Percentiles rank a stretch among this genome's conserved stretches.
Conservation (phyloP, 2,329 filamentous ascomycete genomes). For the Ophiostoma perfectum region DNA sequence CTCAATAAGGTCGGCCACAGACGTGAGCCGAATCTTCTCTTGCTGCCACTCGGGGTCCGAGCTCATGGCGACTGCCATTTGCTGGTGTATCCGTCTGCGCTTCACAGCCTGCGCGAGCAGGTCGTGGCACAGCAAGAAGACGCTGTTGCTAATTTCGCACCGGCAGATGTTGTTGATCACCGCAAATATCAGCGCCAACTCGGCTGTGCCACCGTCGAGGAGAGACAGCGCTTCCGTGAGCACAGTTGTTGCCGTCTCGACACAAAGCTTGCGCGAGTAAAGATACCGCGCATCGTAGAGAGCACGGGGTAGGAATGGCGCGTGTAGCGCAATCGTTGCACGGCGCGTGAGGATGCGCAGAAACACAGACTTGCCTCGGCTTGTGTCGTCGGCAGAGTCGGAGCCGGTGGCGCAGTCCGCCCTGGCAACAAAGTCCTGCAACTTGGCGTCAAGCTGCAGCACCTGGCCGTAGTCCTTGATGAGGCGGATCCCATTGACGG, state of each 20-base stretch:
- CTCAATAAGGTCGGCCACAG: constrained; percentile 5
- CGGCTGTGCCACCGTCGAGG: neutral
- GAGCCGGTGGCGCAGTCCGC: neutral
- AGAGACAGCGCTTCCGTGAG: neutral
- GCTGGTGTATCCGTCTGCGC: constrained; percentile 1
- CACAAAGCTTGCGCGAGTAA: constrained; percentile 3
- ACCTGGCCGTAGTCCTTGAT: constrained; percentile 4
- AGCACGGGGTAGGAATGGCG: neutral
- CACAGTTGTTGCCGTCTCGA: constrained; percentile 3
- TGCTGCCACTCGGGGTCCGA: constrained; percentile 8
- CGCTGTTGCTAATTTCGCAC: constrained; percentile 9
- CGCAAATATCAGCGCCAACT: neutral
- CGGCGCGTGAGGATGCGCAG: constrained; percentile 7
- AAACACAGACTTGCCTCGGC: neutral
- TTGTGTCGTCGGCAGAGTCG: neutral
- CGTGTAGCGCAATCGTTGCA: neutral
- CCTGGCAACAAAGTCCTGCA: neutral
- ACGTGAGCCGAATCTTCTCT: neutral
- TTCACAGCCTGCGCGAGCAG: constrained; percentile 1
- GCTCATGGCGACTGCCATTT: constrained; percentile 2
- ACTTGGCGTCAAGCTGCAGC: neutral
- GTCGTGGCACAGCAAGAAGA: constrained; percentile 8
- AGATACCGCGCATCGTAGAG: constrained; percentile 7
- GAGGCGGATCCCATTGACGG: neutral
- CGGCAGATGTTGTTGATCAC: constrained; percentile 11